Percentiles rank a stretch among this genome's conserved stretches.
Evolutionary conservation across 495 filamentous ascomycete genomes (phyloP).

Genomic region (Zalerion maritima): DNA sequence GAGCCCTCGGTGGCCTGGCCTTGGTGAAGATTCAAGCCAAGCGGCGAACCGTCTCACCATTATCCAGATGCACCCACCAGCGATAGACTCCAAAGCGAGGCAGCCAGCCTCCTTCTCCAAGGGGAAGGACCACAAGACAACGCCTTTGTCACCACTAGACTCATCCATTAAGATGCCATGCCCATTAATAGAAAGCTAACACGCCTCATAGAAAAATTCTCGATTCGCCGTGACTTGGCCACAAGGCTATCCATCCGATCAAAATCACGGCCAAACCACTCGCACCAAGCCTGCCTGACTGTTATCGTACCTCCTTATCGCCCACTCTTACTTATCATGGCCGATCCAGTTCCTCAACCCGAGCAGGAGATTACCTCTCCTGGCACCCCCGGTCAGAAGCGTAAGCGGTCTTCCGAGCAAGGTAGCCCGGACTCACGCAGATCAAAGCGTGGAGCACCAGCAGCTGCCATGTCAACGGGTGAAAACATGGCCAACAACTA

Average conservation of each 20-base stretch:
- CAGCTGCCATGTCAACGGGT: constrained; percentile 21
- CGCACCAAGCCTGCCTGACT: not conserved
- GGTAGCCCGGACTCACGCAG: constrained; percentile 29
- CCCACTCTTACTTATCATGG: constrained; percentile 23
- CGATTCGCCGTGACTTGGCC: constrained; percentile 3
- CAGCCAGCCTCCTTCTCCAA: too few species aligned
- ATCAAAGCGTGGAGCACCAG: constrained; percentile 26
- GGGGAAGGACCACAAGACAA: too few species aligned
- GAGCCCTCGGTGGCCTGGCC: too few species aligned
- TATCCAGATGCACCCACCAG: too few species aligned
- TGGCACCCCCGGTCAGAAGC: constrained; percentile 26
- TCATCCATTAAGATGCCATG: too few species aligned
- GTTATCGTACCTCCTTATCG: constrained; percentile 6
- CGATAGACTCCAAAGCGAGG: too few species aligned
- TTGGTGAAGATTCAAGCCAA: too few species aligned
- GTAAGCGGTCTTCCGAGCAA: constrained; percentile 29
- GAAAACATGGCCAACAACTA: constrained; percentile 25
- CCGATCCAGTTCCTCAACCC: constrained; percentile 27
- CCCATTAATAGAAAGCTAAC: too few species aligned
- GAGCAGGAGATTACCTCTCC: constrained; percentile 21
- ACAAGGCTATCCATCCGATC: constrained; percentile 4
- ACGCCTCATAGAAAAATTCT: constrained; percentile 10
- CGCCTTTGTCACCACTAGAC: too few species aligned
- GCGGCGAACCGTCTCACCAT: too few species aligned
- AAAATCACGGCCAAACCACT: constrained; percentile 4